A percentile compares a stretch with the other conserved stretches of the same genome.
Evolutionary conservation across 306 rosid genomes (phyloP).

Genomic region (Nissolia schottii): DNA sequence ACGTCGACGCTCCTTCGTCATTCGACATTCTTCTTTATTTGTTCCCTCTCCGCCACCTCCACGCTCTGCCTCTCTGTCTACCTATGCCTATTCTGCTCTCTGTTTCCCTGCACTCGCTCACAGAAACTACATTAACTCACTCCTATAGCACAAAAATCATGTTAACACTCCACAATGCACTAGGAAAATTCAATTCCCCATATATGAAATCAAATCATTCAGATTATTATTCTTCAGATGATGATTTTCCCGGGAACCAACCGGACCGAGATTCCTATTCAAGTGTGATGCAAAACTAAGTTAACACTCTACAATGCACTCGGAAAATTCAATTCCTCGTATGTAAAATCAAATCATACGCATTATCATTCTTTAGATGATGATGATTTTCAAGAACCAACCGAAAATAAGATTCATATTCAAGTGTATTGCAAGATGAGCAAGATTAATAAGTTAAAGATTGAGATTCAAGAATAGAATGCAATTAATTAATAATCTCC

Average conservation of each 20-base stretch:
- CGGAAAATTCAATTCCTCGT: too few species aligned
- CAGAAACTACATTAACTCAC: neutral
- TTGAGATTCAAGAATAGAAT: neutral
- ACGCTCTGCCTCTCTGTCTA: neutral
- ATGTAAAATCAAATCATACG: too few species aligned
- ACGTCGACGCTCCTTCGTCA: conserved; percentile 37
- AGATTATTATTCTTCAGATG: neutral
- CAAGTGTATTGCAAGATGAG: too few species aligned
- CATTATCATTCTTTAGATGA: too few species aligned
- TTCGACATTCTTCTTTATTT: conserved; percentile 41
- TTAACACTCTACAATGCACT: too few species aligned
- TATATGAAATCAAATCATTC: neutral
- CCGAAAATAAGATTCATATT: too few species aligned
- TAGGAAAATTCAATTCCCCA: neutral
- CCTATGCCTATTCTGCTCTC: neutral
- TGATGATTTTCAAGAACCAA: too few species aligned
- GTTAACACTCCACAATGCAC: neutral
- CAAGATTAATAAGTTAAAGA: too few species aligned
- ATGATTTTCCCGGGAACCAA: neutral
- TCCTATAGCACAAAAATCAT: neutral
- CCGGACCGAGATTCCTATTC: neutral
- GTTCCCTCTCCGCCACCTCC: conserved; percentile 20
- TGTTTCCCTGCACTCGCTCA: neutral
- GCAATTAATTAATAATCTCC: neutral
- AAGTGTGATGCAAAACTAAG: neutral